Conservation (phyloP, 148 eudicot species). For the Simmondsia chinensis region DNA sequence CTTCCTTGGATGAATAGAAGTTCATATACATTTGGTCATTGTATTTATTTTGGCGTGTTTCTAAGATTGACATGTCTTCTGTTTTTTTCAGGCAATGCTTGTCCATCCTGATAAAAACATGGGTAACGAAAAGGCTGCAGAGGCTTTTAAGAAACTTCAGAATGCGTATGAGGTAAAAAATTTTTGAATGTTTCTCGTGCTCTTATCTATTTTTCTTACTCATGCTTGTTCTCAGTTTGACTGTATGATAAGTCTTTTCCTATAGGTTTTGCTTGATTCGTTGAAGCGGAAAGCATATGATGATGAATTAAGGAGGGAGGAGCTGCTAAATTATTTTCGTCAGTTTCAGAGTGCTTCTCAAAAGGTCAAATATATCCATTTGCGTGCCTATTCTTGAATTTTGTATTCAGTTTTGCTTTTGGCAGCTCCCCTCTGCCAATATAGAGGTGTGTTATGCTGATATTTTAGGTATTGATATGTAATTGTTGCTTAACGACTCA, state of each 20-base stretch:
- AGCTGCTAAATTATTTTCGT: conserved; percentile 69
- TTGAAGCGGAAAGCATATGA: conserved; percentile 79
- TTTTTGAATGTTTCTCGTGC: too few species aligned
- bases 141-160: conserved; percentile 98
- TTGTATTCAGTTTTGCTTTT: too few species aligned
- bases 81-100: conserved; percentile 76
- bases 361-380: too few species aligned
- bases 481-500: too few species aligned
- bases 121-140: conserved; percentile 99
- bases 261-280: conserved; percentile 73
- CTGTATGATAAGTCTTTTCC: conserved; percentile 1
- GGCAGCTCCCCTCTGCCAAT: too few species aligned
- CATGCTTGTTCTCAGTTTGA: background rate
- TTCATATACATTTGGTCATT: too few species aligned
- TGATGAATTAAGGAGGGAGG: conserved; percentile 87
- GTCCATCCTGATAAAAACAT: conserved; percentile 99
- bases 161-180: conserved; percentile 87
- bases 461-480: too few species aligned
- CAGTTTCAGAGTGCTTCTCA: conserved; percentile 60
- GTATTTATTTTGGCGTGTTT: too few species aligned
- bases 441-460: too few species aligned
- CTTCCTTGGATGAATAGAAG: too few species aligned
- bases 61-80: too few species aligned
- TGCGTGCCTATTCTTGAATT: too few species aligned
- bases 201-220: conserved; percentile 1